Base-by-base conservation (phyloP, 192 early-diverging fungal species). In the Radiomyces spectabilis region DNA sequence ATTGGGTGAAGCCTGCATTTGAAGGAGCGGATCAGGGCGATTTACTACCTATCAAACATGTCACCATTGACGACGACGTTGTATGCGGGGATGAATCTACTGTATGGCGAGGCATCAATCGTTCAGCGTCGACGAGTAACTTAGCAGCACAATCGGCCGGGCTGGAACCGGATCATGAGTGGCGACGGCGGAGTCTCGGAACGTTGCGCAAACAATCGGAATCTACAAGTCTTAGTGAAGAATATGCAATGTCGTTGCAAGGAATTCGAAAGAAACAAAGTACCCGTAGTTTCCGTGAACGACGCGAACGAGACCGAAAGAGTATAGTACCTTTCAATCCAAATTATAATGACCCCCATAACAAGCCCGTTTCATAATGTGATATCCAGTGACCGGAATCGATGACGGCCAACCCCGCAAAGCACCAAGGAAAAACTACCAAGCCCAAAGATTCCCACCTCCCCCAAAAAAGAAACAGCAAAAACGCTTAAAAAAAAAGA, bases 1-100 rank as follows among this genome's bases (percentile, higher is more conserved):
- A 73, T 44, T 88, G 86, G 86, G 84, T 86, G 6, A 72, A 67
- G 40, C 69, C 62, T 12, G 65, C 70, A 4, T 58, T 58, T 52
- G 70, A 51, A 46, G 61, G 61, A 16, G 56, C 51, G 2, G 68
- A 64, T 4, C 65, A 55, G 34, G 60, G 60, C 7, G 64, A 66
- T 29, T 34, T 55, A 21, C 43, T 66, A 43, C 64, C 64, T 10
- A 54, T 66, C 26, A 63, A 56, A 33, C 46, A 54, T 26, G 57
- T 63, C 31, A 29, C 19, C 27, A 48, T 35, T 35, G 33, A 35
- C 13, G 16, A 18, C 10, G 7, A 9, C 1, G 42, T 18, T 22
- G n/a, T n/a, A n/a, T n/a, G n/a, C n/a, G 42, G 19, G 8, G 38
- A 24, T 12, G 37, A 25, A 3, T 13, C 51, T 38, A 33, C 51